Evolutionary conservation across 2,329 filamentous ascomycete species (phyloP).

Genomic region (Parafenestella ontariensis): DNA sequence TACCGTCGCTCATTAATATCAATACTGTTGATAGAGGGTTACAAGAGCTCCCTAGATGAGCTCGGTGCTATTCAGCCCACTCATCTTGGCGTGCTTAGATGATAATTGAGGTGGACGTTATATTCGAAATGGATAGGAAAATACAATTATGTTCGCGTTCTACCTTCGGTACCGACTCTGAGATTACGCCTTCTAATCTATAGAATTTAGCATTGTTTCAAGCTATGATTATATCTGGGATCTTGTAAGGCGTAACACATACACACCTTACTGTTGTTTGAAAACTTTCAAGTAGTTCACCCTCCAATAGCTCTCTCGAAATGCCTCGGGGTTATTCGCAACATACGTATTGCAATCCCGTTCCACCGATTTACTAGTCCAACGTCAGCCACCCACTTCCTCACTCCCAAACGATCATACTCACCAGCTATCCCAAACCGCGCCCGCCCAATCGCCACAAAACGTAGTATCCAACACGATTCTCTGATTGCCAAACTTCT

Average conservation of each 20-base stretch:
- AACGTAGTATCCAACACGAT: conserved; percentile 82
- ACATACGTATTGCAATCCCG: conserved; percentile 28
- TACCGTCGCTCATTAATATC: background rate
- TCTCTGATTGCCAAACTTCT: conserved; percentile 56
- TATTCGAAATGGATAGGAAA: too few species aligned
- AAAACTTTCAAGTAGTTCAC: conserved; percentile 51
- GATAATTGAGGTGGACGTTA: too few species aligned
- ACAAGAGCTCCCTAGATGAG: too few species aligned
- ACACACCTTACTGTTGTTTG: background rate
- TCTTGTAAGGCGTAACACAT: background rate
- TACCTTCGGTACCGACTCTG: too few species aligned
- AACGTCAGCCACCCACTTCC: conserved; percentile 3
- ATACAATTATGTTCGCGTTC: too few species aligned
- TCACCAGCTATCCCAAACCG: conserved; percentile 9
- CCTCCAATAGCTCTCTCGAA: conserved; percentile 48
- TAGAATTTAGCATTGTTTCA: too few species aligned
- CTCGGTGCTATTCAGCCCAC: too few species aligned
- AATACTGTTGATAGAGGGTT: background rate
- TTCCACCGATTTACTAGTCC: conserved; percentile 56
- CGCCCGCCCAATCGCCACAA: conserved; percentile 57
- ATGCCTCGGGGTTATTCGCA: conserved; percentile 23
- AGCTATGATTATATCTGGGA: too few species aligned
- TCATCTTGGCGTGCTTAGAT: too few species aligned
- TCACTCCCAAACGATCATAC: background rate
- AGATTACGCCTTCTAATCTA: too few species aligned